Conservation (phyloP, 257 asterid species). For the Forsythia viridissima region DNA sequence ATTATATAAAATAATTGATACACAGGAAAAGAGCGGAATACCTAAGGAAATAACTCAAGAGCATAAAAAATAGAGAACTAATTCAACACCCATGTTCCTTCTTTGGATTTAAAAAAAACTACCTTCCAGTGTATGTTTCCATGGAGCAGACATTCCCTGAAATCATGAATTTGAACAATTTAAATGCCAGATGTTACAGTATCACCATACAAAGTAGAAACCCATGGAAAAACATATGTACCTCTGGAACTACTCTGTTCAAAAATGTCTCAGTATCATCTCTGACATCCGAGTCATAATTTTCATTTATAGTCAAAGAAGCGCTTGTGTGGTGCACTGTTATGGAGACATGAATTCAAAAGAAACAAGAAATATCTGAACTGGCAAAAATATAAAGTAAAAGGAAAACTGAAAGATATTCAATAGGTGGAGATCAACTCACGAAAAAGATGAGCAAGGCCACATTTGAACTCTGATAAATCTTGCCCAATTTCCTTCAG, state of each 20-base stretch:
- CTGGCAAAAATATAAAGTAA: neutral
- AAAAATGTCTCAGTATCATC: constrained; percentile 89
- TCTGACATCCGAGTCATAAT: constrained; percentile 93
- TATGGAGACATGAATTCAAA: constrained; percentile 28
- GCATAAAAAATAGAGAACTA: neutral
- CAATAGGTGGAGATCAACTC: constrained; percentile 30
- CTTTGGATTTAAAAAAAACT: constrained; percentile 16
- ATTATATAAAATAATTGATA: neutral
- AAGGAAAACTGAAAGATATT: neutral
- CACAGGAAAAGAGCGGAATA: neutral
- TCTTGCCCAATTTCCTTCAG: constrained; percentile 87
- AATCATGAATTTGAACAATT: constrained; percentile 29
- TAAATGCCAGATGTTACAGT: constrained; percentile 20
- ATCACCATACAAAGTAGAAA: constrained; percentile 19
- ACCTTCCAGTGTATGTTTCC: constrained; percentile 97
- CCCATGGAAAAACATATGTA: constrained; percentile 32
- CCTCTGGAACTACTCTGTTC: constrained; percentile 90
- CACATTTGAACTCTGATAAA: constrained; percentile 76
- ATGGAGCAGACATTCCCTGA: constrained; percentile 91
- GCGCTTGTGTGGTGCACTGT: constrained; percentile 99
- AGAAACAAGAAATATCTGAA: neutral
- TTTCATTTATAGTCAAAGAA: constrained; percentile 93
- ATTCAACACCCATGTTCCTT: neutral
- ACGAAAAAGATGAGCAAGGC: constrained; percentile 92
- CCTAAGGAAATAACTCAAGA: neutral